Conservation (phyloP, 2,329 filamentous ascomycete genomes). For the Calonectria fujianensis region DNA sequence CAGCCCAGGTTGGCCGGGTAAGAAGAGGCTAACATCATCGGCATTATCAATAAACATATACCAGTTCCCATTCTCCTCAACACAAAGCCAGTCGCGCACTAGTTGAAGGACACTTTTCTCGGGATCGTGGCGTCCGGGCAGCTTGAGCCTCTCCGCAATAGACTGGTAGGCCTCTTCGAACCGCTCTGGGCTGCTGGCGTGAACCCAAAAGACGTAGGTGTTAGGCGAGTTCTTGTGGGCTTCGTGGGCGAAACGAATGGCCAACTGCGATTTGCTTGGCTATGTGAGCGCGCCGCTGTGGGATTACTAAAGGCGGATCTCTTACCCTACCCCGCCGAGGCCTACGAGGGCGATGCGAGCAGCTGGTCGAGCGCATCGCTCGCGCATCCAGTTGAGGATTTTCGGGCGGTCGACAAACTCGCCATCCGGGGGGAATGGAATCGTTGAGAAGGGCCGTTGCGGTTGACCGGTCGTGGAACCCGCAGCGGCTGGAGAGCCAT, state of each 20-base stretch:
- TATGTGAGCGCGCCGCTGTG: background rate
- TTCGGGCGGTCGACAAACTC: conserved; percentile 7
- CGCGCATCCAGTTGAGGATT: conserved; percentile 5
- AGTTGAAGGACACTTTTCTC: background rate
- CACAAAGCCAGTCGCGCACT: conserved; percentile 21
- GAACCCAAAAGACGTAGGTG: background rate
- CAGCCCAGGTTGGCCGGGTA: background rate
- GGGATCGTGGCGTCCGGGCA: background rate
- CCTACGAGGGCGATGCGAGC: conserved; percentile 22
- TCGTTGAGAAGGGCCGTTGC: background rate
- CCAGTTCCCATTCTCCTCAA: conserved; percentile 9
- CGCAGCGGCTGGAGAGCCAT: background rate
- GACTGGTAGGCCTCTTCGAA: background rate
- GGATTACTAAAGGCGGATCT: too few species aligned
- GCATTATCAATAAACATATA: conserved; percentile 34
- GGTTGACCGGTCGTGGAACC: background rate
- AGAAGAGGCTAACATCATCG: conserved; percentile 17
- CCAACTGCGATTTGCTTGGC: background rate
- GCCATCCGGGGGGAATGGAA: conserved; percentile 24
- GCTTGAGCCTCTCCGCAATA: background rate
- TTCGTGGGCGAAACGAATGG: conserved; percentile 1
- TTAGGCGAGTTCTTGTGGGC: background rate
- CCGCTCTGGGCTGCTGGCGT: background rate
- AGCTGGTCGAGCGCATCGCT: background rate
- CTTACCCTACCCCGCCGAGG: conserved; percentile 27